Evolutionary conservation across 1,284 basidiomycete species (phyloP), one percentile per base, ranked within the genome.

Genomic region (Dichomitus squalens): DNA sequence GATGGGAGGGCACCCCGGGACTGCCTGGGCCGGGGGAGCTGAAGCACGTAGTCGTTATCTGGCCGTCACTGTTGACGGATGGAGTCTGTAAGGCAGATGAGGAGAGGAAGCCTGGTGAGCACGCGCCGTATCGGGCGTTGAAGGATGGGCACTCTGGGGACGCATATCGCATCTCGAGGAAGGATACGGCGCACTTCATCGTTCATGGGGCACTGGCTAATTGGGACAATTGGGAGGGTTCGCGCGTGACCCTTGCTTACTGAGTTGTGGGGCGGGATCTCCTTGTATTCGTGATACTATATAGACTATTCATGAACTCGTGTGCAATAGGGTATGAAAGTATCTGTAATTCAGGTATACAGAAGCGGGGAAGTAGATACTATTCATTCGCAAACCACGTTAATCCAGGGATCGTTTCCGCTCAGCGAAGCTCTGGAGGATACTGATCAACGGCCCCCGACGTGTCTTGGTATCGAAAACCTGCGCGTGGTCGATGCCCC

Each of bases 131-230:
- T 33, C 75, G 75, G 18, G 49, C 55, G 12, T 50, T 63, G 5
- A 71, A 74, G 27, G 73, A 67, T 0, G 75, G 61, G 5, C 63
- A 81, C 18, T 58, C 73, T n/a, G 29, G 82, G 0, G 61, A 66
- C 2, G 64, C 64, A 14, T 89, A 79, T 66, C 80, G 78, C n/a
- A 70, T 90, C 8, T 86, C 85, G 36, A 74, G 87, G 64, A 75
- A 74, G 64, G 88, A 90, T 66, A 79, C 85, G 0, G 84, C 80
- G 2, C 85, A 88, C 71, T 89, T 88, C 66, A 66, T 89, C n/a
- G 79, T 76, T 1, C 79, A 86, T 56, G 75, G 72, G 1, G 69
- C 79, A 16, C 35, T 81, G 52, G 70, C 70, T 51, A 65, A 78
- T 12, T 88, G 86, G 86, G 66, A 75, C 8, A 70, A 81, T 47